Evolutionary conservation across 2,329 filamentous ascomycete genomes (phyloP), one percentile per base, ranked within the genome.

Genomic region (Monosporascus sp.): DNA sequence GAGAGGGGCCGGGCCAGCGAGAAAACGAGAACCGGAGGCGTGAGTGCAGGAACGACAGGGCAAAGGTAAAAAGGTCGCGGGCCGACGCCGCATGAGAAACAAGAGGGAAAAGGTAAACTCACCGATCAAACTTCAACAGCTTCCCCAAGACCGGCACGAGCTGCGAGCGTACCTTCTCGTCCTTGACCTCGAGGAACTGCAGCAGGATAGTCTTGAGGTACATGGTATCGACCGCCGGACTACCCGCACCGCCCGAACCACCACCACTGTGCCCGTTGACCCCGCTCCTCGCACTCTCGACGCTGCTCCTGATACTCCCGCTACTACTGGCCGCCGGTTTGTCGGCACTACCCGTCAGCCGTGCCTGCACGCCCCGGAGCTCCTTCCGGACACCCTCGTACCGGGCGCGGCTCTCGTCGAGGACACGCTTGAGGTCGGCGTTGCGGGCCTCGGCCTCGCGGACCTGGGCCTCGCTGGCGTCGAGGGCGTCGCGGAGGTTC

Each of bases 381-480:
- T 85, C 82, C 70, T 88, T 91, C 59, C 87, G 83, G 4, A 92
- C 71, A 74, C 90, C 93, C 66, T 97, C 92, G 56, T 93, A 83
- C 14, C 88, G 83, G 52, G 80, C 76, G 59, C 87, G 86, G 27
- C 85, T 83, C 60, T 97, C 92, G 61, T 96, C 91, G 2, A 95
- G 79, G 34, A 87, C 78, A 43, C 84, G 83, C 46, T 88, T 82
- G 49, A 96, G 73, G 56, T 96, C 91, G 0, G 77, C 74, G 59
- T 87, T 88, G 66, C 96, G 90, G 72, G 85, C 90, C 70, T 97
- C 92, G 5, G 89, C 78, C n/a, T 94, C 88, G 31, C 85, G 82
- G 0, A 89, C 84, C 70, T 96, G 90, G 66, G 82, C 85, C 72
- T 99, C 94, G 37, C 88, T 93, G 48, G 90, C 89, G 61, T 97